Conservation (phyloP, 116 monocot species). For the Cymodocea nodosa region DNA sequence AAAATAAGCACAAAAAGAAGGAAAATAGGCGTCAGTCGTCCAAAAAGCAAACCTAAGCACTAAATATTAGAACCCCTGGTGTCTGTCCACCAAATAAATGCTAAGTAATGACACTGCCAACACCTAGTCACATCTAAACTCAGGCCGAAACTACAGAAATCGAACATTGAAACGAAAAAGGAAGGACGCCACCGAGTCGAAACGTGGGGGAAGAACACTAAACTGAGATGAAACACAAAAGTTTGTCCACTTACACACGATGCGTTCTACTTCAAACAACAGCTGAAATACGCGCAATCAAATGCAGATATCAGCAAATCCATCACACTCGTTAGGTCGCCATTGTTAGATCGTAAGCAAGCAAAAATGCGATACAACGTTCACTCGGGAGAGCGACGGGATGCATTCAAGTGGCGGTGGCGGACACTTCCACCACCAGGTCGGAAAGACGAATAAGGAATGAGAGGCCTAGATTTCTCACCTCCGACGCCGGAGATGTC, state of each 20-base stretch:
- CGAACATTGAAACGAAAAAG: background rate
- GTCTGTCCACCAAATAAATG: background rate
- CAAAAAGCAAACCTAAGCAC: too few relatives aligned
- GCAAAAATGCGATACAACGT: background rate
- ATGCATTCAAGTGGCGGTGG: background rate
- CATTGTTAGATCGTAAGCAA: background rate
- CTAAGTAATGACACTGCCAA: background rate
- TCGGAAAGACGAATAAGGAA: background rate
- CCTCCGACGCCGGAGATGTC: background rate
- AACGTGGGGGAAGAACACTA: too few relatives aligned
- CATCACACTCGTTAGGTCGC: background rate
- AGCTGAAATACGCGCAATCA: too few relatives aligned
- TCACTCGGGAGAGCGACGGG: background rate
- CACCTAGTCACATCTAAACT: background rate
- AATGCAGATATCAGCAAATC: background rate
- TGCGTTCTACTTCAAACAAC: too few relatives aligned
- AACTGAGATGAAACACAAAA: too few relatives aligned
- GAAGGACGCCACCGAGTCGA: background rate
- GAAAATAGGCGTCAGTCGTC: background rate
- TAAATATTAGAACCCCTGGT: too few relatives aligned
- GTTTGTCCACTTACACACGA: too few relatives aligned
- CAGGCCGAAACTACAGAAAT: background rate
- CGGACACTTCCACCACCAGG: background rate
- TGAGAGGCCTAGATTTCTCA: background rate
- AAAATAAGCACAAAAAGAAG: background rate